These are phyloP conservation scores for Imleria badia DNA, from an alignment of 768 basidiomycete genomes.

Conservation along the genomic window DNA sequence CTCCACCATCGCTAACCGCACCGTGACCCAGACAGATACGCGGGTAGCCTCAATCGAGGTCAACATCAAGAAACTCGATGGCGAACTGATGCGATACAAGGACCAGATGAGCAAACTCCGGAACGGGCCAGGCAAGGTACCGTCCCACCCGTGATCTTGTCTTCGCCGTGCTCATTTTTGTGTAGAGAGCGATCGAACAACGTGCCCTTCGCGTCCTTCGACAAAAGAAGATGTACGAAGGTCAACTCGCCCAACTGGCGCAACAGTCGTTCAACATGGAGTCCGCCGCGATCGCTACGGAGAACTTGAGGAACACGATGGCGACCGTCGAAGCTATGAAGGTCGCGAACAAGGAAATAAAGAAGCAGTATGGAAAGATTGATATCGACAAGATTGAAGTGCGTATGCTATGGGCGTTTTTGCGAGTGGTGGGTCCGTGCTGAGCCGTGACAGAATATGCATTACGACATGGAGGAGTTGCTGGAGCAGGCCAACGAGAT, in stretches of 20 bases:
- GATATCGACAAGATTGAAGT: conserved; percentile 99
- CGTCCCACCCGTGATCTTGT: not conserved
- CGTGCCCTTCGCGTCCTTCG: conserved; percentile 91
- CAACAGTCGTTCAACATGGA: conserved; percentile 99
- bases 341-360: conserved; percentile 91
- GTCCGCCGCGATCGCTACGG: conserved; percentile 91
- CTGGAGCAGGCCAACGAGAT: conserved; percentile 98
- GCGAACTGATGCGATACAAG: conserved; percentile 87
- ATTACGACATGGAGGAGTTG: conserved; percentile 97
- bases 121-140: conserved; percentile 93
- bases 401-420: conserved; percentile 21
- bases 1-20: not conserved
- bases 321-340: conserved; percentile 98
- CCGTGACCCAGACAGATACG: conserved; percentile 67
- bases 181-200: conserved; percentile 92
- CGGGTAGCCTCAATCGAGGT: conserved; percentile 90
- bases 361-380: conserved; percentile 95
- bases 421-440: not conserved
- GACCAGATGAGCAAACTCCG: conserved; percentile 95
- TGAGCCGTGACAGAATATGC: conserved; percentile 66
- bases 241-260: conserved; percentile 82
- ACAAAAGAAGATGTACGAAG: conserved; percentile 96
- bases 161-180: no score
- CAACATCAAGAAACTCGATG: conserved; percentile 95
- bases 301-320: conserved; percentile 98